A percentile compares a stretch with the other conserved stretches of the same genome.
phyloP scores from a whole-genome alignment of 441 rosid species.

The Erodium trifolium region DNA sequence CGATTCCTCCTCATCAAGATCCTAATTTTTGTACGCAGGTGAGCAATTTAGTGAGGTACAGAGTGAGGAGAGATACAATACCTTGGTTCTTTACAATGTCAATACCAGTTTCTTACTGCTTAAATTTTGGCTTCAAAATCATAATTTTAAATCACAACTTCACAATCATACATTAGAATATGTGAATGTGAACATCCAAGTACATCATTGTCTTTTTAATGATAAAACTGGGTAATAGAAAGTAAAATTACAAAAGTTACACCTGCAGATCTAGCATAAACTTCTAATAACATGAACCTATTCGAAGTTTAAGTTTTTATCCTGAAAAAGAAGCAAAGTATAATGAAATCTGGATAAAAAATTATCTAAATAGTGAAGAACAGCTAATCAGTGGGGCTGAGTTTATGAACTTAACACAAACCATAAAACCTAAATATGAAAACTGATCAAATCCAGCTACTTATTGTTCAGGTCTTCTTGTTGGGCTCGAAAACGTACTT shows the following conservation, averaged over 20 bases:
- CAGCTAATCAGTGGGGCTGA: too few relatives aligned
- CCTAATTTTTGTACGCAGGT: too few relatives aligned
- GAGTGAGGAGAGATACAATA: too few relatives aligned
- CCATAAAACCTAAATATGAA: too few relatives aligned
- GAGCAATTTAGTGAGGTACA: background rate
- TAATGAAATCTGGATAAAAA: too few relatives aligned
- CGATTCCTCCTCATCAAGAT: constrained; percentile 17
- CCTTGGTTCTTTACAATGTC: background rate
- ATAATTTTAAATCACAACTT: background rate
- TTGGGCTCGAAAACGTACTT: constrained; percentile 72
- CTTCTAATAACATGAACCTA: background rate
- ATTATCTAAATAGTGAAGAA: too few relatives aligned
- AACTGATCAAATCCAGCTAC: too few relatives aligned
- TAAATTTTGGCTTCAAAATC: background rate
- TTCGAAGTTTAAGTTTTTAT: background rate
- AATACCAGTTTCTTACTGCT: background rate
- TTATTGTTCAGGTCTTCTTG: constrained; percentile 38
- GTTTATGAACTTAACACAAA: too few relatives aligned
- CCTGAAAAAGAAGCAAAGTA: background rate
- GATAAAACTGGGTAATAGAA: background rate
- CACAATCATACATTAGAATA: background rate
- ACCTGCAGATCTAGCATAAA: background rate
- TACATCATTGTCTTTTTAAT: too few relatives aligned
- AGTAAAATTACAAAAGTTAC: background rate
- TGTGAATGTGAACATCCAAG: too few relatives aligned